Conservation (phyloP, 2,329 filamentous ascomycete species). For the Claviceps capensis region DNA sequence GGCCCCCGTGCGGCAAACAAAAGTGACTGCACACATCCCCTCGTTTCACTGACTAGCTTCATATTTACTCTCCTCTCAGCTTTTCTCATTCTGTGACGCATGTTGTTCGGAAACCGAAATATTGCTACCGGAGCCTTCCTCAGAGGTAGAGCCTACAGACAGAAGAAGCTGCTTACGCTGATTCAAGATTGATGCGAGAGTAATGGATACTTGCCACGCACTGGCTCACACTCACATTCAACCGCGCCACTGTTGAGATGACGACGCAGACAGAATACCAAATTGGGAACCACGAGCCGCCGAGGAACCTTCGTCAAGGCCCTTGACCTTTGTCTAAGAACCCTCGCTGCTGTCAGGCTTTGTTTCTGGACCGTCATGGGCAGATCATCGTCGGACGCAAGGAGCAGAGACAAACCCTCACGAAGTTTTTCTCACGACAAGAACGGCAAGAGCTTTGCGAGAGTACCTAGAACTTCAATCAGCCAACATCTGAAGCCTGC, state of each 20-base stretch:
- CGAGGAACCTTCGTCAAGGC: neutral
- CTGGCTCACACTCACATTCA: neutral
- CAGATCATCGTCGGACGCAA: slow-evolving; percentile 1
- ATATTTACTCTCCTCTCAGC: no score
- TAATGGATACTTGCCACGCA: neutral
- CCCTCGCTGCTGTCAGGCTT: neutral
- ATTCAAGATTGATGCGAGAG: neutral
- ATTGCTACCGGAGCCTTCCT: neutral
- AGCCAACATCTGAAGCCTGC: slow-evolving; percentile 15
- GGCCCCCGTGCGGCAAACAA: neutral
- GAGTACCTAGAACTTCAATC: neutral
- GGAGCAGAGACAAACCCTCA: slow-evolving; percentile 2
- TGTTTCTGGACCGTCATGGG: neutral
- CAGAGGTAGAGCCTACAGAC: neutral
- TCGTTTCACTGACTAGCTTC: neutral
- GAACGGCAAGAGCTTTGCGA: neutral
- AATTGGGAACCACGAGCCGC: no score
- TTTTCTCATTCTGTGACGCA: no score
- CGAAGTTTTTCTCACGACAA: slow-evolving; percentile 14
- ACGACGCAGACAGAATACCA: neutral
- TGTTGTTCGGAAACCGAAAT: no score
- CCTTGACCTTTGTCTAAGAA: neutral
- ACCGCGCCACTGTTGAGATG: neutral
- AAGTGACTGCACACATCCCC: neutral
- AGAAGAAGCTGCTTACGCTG: neutral